Conservation (phyloP, 768 basidiomycete species). For the Heimioporus sp. region DNA sequence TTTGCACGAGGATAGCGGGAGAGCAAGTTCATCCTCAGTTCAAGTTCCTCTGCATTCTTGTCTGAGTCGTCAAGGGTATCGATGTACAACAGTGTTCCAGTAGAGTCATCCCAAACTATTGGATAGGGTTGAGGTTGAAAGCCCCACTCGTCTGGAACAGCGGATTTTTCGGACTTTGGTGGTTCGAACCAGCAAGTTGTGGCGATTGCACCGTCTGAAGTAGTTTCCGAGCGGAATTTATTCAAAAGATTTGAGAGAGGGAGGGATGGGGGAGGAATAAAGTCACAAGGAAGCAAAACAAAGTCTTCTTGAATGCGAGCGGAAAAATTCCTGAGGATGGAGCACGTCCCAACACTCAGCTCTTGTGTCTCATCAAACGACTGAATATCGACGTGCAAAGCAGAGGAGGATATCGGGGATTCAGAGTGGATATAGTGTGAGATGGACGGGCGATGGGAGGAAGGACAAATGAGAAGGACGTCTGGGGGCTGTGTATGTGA, state of each 20-base stretch:
- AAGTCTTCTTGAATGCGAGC: constrained; percentile 80
- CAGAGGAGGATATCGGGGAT: constrained; percentile 56
- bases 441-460: constrained; percentile 69
- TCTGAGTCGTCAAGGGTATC: constrained; percentile 71
- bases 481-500: constrained; percentile 44
- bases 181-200: constrained; percentile 65
- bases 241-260: constrained; percentile 69
- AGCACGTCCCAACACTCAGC: constrained; percentile 65
- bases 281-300: constrained; percentile 88
- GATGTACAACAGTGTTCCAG: constrained; percentile 67
- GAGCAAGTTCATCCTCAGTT: constrained; percentile 73
- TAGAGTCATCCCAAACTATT: constrained; percentile 66
- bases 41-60: constrained; percentile 65
- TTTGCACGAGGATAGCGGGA: constrained; percentile 73
- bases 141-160: constrained; percentile 68
- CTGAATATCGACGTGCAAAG: constrained; percentile 73
- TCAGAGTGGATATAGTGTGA: constrained; percentile 86
- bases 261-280: constrained; percentile 75
- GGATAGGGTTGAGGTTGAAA: constrained; percentile 41
- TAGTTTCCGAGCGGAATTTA: constrained; percentile 74
- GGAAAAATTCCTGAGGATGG: constrained; percentile 75
- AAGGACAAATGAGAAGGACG: constrained; percentile 82
- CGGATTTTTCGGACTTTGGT: constrained; percentile 50
- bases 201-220: constrained; percentile 60
- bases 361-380: constrained; percentile 75